Conservation (phyloP, 345 rosid species). For the Salix purpurea region DNA sequence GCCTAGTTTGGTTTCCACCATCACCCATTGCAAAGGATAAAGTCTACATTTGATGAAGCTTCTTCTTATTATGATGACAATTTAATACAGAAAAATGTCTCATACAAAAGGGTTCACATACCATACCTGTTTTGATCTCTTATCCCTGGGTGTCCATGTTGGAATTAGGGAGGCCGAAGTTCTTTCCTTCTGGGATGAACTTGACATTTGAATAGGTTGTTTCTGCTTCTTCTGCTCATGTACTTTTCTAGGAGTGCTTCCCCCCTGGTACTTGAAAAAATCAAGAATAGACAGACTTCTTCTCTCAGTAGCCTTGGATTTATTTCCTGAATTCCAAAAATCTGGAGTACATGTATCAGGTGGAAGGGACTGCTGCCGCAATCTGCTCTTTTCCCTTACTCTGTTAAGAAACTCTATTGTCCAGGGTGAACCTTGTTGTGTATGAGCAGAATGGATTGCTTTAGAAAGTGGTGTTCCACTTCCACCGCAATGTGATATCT, state of each 20-base stretch:
- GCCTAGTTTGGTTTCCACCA: conserved; percentile 64
- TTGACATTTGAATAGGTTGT: conserved; percentile 34
- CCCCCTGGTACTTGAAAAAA: conserved; percentile 72
- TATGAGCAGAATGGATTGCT: conserved; percentile 49
- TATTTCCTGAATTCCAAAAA: conserved; percentile 30
- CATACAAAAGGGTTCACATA: conserved; percentile 1
- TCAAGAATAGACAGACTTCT: conserved; percentile 79
- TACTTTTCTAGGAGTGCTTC: conserved; percentile 37
- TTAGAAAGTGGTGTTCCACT: conserved; percentile 62
- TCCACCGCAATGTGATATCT: conserved; percentile 46
- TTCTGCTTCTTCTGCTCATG: conserved; percentile 58
- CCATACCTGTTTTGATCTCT: conserved; percentile 69
- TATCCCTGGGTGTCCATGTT: conserved; percentile 63
- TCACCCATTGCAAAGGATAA: conserved; percentile 50
- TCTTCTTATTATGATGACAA: not conserved
- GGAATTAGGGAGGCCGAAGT: conserved; percentile 35
- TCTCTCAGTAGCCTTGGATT: conserved; percentile 46
- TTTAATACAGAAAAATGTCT: not conserved
- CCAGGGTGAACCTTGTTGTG: conserved; percentile 80
- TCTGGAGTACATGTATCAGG: conserved; percentile 36
- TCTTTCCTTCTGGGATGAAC: conserved; percentile 34
- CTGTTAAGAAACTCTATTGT: conserved; percentile 83
- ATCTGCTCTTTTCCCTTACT: conserved; percentile 71
- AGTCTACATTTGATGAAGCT: conserved; percentile 38
- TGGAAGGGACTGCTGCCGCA: conserved; percentile 57